phyloP scores from a whole-genome alignment of 2,329 filamentous ascomycete species.

The Aspergillus niger region DNA sequence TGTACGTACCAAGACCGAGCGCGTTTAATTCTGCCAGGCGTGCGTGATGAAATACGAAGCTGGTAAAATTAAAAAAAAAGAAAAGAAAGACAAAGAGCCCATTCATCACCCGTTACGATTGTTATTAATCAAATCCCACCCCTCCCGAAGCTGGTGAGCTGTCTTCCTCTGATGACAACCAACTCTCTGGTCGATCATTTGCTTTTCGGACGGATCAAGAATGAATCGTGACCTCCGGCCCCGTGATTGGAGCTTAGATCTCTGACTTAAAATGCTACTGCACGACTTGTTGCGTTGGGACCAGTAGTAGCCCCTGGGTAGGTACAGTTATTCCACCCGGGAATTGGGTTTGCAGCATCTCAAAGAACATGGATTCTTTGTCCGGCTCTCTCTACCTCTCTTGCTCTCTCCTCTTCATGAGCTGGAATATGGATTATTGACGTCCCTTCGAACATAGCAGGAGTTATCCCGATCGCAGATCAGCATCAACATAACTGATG shows the following conservation, averaged over 20 bases:
- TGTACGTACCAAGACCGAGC: neutral
- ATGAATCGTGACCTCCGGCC: constrained; percentile 15
- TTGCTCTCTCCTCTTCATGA: neutral
- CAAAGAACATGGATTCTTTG: neutral
- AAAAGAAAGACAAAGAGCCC: neutral
- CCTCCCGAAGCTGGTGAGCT: constrained; percentile 21
- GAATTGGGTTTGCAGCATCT: constrained; percentile 1
- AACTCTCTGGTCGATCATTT: constrained; percentile 22
- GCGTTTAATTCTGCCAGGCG: neutral
- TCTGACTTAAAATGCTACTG: constrained; percentile 20
- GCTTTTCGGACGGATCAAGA: constrained; percentile 24
- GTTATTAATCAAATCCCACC: constrained; percentile 11
- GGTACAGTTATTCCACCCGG: neutral
- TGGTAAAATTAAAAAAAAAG: neutral
- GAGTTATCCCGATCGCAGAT: neutral
- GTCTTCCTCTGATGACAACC: constrained; percentile 20
- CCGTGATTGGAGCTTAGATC: constrained; percentile 20
- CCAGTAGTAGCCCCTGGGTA: neutral
- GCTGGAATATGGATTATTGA: neutral
- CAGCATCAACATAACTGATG: neutral
- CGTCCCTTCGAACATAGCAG: neutral
- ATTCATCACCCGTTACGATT: constrained; percentile 2
- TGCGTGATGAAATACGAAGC: neutral
- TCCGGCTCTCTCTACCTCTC: neutral
- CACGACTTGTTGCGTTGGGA: constrained; percentile 21